phyloP scores from a whole-genome alignment of 805 yeast genomes.

The Candida khao-thaluensis region DNA sequence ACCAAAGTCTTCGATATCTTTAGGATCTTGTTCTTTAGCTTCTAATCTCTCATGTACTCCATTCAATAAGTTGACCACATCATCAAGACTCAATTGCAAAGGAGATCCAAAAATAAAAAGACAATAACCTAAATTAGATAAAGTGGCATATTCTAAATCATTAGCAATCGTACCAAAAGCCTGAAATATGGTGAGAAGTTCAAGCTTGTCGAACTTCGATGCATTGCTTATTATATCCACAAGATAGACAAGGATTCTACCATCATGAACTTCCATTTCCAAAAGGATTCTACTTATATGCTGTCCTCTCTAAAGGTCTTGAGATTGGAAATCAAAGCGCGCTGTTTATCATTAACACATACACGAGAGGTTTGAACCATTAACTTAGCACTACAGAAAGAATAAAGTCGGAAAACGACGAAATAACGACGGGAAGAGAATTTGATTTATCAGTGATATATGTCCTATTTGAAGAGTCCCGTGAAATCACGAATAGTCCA shows the following conservation, averaged over 20 bases:
- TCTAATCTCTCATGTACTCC: not conserved
- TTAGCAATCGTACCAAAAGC: slow-evolving; percentile 3
- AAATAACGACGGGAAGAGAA: not conserved
- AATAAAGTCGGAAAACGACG: not conserved
- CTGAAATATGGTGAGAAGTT: not conserved
- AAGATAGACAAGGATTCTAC: slow-evolving; percentile 4
- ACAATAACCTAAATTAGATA: slow-evolving; percentile 1
- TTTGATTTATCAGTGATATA: not conserved
- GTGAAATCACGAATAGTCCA: slow-evolving; percentile 4
- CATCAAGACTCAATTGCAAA: slow-evolving; percentile 1
- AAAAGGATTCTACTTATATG: too few relatives aligned
- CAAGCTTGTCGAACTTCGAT: not conserved
- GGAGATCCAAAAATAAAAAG: slow-evolving; percentile 6
- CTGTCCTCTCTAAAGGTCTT: too few relatives aligned
- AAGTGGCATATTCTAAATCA: not conserved
- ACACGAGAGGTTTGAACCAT: slow-evolving; percentile 1
- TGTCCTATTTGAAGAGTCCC: slow-evolving; percentile 7
- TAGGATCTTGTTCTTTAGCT: not conserved
- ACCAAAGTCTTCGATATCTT: slow-evolving; percentile 2
- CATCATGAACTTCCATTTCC: slow-evolving; percentile 1
- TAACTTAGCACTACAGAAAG: not conserved
- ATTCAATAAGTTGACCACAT: not conserved
- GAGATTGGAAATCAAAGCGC: not conserved
- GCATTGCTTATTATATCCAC: slow-evolving; percentile 4
- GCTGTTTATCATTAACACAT: not conserved